A percentile compares a stretch with the other conserved stretches of the same genome.
phyloP scores from a whole-genome alignment of 192 early-diverging fungal genomes.

The Entomortierella beljakovae region DNA sequence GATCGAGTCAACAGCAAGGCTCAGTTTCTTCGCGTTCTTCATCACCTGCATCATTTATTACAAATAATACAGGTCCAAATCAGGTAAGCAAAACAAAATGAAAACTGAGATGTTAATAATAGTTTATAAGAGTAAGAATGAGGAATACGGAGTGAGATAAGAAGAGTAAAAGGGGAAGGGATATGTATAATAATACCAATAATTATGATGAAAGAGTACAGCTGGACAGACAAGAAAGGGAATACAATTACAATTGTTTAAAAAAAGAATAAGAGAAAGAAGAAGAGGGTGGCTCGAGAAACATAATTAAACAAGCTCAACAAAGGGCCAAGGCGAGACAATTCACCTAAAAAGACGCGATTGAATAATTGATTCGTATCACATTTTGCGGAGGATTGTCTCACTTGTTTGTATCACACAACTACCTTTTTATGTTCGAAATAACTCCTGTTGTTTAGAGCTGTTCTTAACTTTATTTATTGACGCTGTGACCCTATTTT shows the following conservation, averaged over 20 bases:
- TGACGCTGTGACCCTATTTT: neutral
- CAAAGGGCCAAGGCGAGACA: slow-evolving; percentile 6
- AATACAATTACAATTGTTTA: neutral
- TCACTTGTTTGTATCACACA: neutral
- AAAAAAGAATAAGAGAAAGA: neutral
- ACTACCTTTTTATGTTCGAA: neutral
- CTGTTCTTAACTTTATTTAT: neutral
- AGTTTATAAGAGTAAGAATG: neutral
- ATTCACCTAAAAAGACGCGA: neutral
- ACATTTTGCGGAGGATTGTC: slow-evolving; percentile 20
- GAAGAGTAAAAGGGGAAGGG: too few relatives aligned
- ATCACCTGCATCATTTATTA: neutral
- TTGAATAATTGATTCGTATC: neutral
- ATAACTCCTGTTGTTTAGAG: neutral
- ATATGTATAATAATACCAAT: too few relatives aligned
- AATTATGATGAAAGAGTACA: too few relatives aligned
- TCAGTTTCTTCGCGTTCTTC: neutral
- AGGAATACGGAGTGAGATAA: neutral
- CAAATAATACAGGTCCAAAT: neutral
- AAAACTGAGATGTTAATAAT: neutral
- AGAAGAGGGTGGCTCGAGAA: neutral
- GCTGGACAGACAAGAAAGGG: neutral
- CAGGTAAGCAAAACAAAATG: slow-evolving; percentile 6
- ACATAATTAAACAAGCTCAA: neutral
- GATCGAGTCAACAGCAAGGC: neutral